These are phyloP conservation scores for Botryosphaeria dothidea DNA, from an alignment of 2,329 filamentous ascomycete genomes.

Conservation along the genomic window DNA sequence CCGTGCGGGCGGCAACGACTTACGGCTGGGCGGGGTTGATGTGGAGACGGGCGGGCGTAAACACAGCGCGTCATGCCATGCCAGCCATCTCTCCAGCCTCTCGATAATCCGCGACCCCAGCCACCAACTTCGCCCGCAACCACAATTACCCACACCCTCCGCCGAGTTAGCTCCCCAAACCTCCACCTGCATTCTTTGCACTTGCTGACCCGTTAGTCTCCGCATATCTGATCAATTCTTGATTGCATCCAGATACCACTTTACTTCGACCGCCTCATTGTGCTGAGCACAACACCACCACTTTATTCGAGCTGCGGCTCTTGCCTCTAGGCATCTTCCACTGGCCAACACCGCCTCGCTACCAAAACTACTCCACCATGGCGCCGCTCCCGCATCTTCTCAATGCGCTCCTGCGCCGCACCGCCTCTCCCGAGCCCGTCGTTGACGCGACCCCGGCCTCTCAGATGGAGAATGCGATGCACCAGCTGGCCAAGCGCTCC, in stretches of 20 bases:
- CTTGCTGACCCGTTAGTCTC: neutral
- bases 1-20: neutral
- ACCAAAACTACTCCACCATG: neutral
- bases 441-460: neutral
- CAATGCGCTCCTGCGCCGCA: neutral
- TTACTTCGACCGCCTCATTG: neutral
- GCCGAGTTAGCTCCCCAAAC: neutral
- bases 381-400: slow-evolving; percentile 11
- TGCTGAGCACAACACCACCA: neutral
- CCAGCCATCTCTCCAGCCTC: slow-evolving; percentile 11
- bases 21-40: neutral
- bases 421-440: neutral
- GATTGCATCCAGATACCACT: no score
- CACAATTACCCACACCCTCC: neutral
- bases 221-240: no score
- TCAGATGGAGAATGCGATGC: neutral
- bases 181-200: neutral
- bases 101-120: slow-evolving; percentile 8
- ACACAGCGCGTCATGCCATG: neutral
- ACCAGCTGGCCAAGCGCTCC: slow-evolving; percentile 9
- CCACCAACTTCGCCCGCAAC: neutral
- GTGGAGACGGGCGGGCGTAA: slow-evolving; percentile 6
- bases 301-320: slow-evolving; percentile 5
- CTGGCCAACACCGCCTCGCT: neutral
- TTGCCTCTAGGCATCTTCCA: neutral